Conservation (phyloP, 352 stramenopile genomes). For the Plasmopara halstedii region DNA sequence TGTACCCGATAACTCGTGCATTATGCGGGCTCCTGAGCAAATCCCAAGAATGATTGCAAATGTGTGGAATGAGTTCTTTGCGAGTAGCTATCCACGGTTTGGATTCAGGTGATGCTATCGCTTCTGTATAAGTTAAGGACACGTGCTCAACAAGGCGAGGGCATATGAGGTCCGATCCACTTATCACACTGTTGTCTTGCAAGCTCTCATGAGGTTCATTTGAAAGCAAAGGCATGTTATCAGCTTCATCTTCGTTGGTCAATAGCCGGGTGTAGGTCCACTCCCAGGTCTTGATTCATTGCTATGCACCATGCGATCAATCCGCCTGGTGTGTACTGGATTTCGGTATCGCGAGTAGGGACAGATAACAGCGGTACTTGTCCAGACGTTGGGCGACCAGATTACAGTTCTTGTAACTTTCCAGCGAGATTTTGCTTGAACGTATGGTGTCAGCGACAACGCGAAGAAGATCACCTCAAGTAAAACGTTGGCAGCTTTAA, state of each 20-base stretch:
- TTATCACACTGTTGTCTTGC: not conserved
- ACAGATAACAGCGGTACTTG: not conserved
- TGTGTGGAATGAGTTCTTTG: conserved; percentile 2
- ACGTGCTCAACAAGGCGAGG: not conserved
- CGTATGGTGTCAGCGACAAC: no score
- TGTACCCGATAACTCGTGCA: conserved; percentile 2
- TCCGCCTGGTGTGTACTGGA: no score
- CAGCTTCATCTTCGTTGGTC: not conserved
- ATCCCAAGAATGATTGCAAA: conserved; percentile 4
- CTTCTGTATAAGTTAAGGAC: not conserved
- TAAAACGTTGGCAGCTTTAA: no score
- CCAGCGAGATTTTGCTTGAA: no score
- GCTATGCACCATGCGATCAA: not conserved
- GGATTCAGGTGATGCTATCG: not conserved
- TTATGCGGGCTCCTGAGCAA: not conserved
- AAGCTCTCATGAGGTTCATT: not conserved
- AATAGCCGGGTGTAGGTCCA: not conserved
- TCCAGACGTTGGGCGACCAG: no score
- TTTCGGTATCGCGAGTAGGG: not conserved
- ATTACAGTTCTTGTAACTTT: no score
- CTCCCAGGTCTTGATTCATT: not conserved
- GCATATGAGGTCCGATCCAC: not conserved
- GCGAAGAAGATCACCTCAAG: no score
- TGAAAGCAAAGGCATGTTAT: no score
- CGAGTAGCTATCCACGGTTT: not conserved